Evolutionary conservation across 1,284 basidiomycete species (phyloP).

Genomic region (Hortiboletus rubellus): DNA sequence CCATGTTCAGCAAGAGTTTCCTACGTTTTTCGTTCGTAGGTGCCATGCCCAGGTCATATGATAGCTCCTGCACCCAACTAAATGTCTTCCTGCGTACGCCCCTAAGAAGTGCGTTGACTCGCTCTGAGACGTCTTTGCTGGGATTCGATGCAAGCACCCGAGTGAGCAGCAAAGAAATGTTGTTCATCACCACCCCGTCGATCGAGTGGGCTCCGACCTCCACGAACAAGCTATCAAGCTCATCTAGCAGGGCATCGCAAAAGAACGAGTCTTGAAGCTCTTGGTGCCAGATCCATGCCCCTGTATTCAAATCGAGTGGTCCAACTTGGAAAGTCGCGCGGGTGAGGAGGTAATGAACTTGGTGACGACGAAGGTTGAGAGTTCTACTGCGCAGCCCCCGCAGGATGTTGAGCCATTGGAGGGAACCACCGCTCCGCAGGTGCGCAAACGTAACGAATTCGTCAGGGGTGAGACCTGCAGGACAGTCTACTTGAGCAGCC

Average conservation of each 20-base stretch:
- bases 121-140: conserved; percentile 3
- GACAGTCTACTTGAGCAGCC: conserved; percentile 40
- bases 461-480: conserved; percentile 37
- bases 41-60: not conserved
- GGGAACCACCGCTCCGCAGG: conserved; percentile 42
- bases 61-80: conserved; percentile 35
- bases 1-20: not conserved
- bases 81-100: conserved; percentile 33
- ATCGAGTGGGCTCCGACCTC: conserved; percentile 40
- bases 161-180: conserved; percentile 32
- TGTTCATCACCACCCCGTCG: conserved; percentile 37
- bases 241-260: conserved; percentile 33
- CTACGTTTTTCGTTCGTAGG: not conserved
- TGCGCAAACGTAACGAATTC: conserved; percentile 44
- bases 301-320: conserved; percentile 13
- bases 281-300: conserved; percentile 32
- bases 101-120: conserved; percentile 28
- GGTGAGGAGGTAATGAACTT: conserved; percentile 40
- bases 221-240: conserved; percentile 31
- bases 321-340: conserved; percentile 47
- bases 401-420: conserved; percentile 53
- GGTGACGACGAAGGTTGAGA: conserved; percentile 37
- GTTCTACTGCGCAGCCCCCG: conserved; percentile 40
- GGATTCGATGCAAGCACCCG: conserved; percentile 36
- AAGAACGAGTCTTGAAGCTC: conserved; percentile 35